Evolutionary conservation across 1,284 basidiomycete genomes (phyloP).

Genomic region (Neotropicomus parvogracilis): DNA sequence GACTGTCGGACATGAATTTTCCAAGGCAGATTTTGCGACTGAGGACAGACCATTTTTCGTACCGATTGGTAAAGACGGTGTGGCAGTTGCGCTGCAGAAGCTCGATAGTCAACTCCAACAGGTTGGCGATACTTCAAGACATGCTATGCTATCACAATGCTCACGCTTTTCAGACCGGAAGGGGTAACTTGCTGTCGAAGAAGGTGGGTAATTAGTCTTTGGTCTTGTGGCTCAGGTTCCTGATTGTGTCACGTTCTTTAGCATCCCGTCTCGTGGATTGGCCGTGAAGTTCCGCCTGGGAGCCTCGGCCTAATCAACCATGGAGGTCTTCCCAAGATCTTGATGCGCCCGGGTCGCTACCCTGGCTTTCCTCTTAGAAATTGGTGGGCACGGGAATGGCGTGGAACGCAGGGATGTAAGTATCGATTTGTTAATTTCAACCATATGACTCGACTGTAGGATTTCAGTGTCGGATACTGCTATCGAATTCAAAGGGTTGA

Average conservation of each 20-base stretch:
- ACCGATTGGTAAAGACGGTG: conserved; percentile 57
- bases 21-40: conserved; percentile 27
- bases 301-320: conserved; percentile 69
- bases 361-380: conserved; percentile 71
- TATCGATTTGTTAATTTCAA: conserved; percentile 12
- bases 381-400: conserved; percentile 75
- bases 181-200: conserved; percentile 48
- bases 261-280: conserved; percentile 64
- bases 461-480: conserved; percentile 69
- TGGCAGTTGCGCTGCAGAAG: conserved; percentile 61
- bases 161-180: conserved; percentile 44
- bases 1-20: conserved; percentile 26
- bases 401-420: conserved; percentile 64
- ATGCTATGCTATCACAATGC: neutral
- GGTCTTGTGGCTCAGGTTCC: neutral
- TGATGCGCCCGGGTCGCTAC: conserved; percentile 70
- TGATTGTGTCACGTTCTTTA: conserved; percentile 26
- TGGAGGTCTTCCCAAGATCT: conserved; percentile 70
- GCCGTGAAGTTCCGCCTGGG: conserved; percentile 64
- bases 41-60: conserved; percentile 65
- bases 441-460: neutral
- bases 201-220: conserved; percentile 33
- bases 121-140: conserved; percentile 34
- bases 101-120: conserved; percentile 56
- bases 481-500: conserved; percentile 72